phyloP scores from a whole-genome alignment of 23 red algal genomes.

The Cyanidiococcus yangmingshanensis region DNA sequence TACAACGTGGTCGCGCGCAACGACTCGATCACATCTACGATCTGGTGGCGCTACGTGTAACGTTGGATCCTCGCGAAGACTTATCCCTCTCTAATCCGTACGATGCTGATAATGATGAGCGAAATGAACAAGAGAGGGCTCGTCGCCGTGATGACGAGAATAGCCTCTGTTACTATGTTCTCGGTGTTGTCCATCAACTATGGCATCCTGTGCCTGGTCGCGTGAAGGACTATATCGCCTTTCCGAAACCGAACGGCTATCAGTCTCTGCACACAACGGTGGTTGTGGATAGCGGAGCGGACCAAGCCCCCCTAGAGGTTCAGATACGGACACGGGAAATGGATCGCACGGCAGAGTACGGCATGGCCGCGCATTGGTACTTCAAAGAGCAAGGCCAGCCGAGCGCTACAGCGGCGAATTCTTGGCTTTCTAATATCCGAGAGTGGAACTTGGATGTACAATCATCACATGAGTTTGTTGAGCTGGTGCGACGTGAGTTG shows the following conservation, averaged over 20 bases:
- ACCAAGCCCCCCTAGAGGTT: constrained; percentile 68
- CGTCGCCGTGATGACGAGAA: constrained; percentile 32
- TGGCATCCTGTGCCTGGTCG: constrained; percentile 87
- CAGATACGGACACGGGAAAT: constrained; percentile 90
- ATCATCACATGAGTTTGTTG: constrained; percentile 73
- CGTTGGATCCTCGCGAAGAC: constrained; percentile 38
- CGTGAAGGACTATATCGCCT: constrained; percentile 98
- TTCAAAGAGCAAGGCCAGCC: constrained; percentile 7
- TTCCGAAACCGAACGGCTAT: constrained; percentile 98
- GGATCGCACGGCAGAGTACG: constrained; percentile 77
- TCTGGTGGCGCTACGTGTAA: constrained; percentile 61
- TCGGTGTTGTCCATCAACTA: constrained; percentile 67
- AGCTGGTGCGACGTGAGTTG: constrained; percentile 72
- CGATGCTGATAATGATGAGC: not conserved
- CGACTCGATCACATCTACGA: constrained; percentile 64
- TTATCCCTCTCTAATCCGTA: not conserved
- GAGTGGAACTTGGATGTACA: constrained; percentile 81
- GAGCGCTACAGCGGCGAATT: constrained; percentile 28
- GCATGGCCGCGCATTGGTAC: constrained; percentile 77
- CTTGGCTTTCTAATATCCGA: constrained; percentile 71
- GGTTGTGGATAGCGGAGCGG: constrained; percentile 37
- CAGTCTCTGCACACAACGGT: constrained; percentile 91
- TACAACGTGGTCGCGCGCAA: constrained; percentile 43
- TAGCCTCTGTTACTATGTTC: constrained; percentile 82
- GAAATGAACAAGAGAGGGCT: constrained; percentile 2